Conservation (phyloP, 345 rosid genomes). For the Camelina laxa region DNA sequence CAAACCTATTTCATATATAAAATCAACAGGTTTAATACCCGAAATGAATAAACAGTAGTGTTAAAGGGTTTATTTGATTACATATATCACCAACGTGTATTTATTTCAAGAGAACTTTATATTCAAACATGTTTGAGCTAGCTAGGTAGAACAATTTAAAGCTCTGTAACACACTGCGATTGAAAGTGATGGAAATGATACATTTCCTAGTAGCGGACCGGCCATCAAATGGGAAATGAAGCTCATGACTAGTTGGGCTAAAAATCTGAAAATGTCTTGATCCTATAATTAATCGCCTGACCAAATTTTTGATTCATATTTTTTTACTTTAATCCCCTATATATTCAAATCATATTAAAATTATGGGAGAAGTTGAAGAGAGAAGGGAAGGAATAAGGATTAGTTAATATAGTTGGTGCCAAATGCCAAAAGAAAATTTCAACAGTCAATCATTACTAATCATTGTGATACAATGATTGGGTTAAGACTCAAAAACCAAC, state of each 20-base stretch:
- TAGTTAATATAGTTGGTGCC: constrained; percentile 44
- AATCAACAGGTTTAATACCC: background rate
- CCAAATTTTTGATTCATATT: constrained; percentile 12
- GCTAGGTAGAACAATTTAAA: background rate
- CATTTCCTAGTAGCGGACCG: background rate
- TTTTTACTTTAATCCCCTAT: constrained; percentile 3
- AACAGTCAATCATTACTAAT: constrained; percentile 41
- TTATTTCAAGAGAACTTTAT: background rate
- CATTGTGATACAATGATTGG: constrained; percentile 43
- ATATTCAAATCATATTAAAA: constrained; percentile 12
- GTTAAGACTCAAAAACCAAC: constrained; percentile 28
- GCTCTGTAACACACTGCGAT: background rate
- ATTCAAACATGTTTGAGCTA: background rate
- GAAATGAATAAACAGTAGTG: background rate
- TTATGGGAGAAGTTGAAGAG: background rate
- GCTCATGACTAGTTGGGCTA: background rate
- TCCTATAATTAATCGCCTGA: background rate
- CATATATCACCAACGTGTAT: background rate
- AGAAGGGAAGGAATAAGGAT: constrained; percentile 18
- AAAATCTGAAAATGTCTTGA: too few relatives aligned
- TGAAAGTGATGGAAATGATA: background rate
- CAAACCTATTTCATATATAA: background rate
- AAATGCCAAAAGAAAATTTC: constrained; percentile 38
- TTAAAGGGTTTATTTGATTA: background rate
- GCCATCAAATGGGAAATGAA: background rate